phyloP scores from a whole-genome alignment of 352 stramenopile genomes.

The Phytophthora cactorum region DNA sequence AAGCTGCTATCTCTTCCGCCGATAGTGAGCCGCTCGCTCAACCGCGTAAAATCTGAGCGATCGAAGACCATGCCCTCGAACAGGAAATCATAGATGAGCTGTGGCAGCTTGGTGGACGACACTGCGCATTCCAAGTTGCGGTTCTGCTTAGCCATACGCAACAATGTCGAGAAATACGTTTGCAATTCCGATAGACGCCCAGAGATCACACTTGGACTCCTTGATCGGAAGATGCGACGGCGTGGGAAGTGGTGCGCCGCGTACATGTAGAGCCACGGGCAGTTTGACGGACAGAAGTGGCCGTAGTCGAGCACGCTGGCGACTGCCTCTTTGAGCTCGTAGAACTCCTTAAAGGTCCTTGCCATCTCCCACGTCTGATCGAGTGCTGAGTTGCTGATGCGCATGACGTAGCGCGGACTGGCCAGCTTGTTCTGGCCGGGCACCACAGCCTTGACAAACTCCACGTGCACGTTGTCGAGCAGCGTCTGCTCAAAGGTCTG shows the following conservation, averaged over 20 bases:
- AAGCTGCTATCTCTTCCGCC: constrained; percentile 37
- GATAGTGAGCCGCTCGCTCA: constrained; percentile 62
- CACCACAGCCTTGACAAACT: constrained; percentile 84
- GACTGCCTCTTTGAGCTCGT: constrained; percentile 77
- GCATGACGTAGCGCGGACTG: constrained; percentile 80
- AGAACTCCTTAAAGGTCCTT: constrained; percentile 79
- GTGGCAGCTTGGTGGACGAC: constrained; percentile 62
- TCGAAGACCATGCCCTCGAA: constrained; percentile 87
- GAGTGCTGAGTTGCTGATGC: constrained; percentile 70
- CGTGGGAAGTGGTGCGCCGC: constrained; percentile 79
- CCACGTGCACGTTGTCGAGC: constrained; percentile 76
- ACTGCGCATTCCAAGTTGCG: constrained; percentile 65
- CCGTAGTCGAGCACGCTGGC: constrained; percentile 68
- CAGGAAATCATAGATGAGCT: constrained; percentile 81
- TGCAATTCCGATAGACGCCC: constrained; percentile 64
- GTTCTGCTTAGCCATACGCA: constrained; percentile 69
- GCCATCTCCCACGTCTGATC: constrained; percentile 84
- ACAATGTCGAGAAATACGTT: constrained; percentile 69
- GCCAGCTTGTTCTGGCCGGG: constrained; percentile 69
- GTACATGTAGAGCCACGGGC: constrained; percentile 88
- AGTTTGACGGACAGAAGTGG: constrained; percentile 83
- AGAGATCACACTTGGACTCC: constrained; percentile 69
- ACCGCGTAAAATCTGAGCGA: constrained; percentile 66
- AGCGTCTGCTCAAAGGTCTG: constrained; percentile 70
- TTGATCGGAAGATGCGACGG: constrained; percentile 75